A percentile compares a stretch with the other conserved stretches of the same genome.
These are phyloP conservation scores for Magnusiomyces suaveolens DNA, from an alignment of 1,139 yeast species.

Conservation along the genomic window DNA sequence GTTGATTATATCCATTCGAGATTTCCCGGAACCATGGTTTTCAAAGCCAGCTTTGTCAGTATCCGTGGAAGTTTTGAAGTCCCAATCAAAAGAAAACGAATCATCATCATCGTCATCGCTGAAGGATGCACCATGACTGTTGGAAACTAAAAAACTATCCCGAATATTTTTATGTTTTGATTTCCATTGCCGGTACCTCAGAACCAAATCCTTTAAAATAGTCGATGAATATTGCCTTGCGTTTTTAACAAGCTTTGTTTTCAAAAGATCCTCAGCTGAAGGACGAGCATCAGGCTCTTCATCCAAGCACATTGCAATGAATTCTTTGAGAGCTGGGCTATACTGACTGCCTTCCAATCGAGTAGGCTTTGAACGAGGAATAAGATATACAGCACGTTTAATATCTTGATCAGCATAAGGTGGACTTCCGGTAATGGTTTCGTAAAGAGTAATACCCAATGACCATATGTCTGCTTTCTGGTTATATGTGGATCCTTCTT, in stretches of 20 bases:
- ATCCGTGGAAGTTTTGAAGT: constrained; percentile 38
- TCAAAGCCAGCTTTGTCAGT: not conserved
- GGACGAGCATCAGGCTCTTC: constrained; percentile 88
- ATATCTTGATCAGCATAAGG: constrained; percentile 96
- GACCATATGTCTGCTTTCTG: constrained; percentile 91
- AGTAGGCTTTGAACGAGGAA: constrained; percentile 89
- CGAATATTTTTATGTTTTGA: constrained; percentile 27
- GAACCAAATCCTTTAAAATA: constrained; percentile 64
- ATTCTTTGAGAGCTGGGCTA: constrained; percentile 67
- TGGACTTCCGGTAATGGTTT: constrained; percentile 94
- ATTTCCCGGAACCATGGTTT: not conserved
- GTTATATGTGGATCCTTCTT: constrained; percentile 82
- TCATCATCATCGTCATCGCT: constrained; percentile 27
- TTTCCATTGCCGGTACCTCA: constrained; percentile 67
- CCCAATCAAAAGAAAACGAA: constrained; percentile 71
- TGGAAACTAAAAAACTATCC: constrained; percentile 20
- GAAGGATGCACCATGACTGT: constrained; percentile 22
- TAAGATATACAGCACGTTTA: constrained; percentile 85
- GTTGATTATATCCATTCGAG: not conserved
- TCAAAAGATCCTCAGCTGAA: constrained; percentile 72
- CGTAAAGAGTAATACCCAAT: constrained; percentile 85
- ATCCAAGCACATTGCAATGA: constrained; percentile 83
- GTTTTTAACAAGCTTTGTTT: constrained; percentile 58
- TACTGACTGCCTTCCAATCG: constrained; percentile 85
- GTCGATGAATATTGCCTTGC: constrained; percentile 53